Conservation (phyloP, 345 rosid species). For the Pugionium cornutum region DNA sequence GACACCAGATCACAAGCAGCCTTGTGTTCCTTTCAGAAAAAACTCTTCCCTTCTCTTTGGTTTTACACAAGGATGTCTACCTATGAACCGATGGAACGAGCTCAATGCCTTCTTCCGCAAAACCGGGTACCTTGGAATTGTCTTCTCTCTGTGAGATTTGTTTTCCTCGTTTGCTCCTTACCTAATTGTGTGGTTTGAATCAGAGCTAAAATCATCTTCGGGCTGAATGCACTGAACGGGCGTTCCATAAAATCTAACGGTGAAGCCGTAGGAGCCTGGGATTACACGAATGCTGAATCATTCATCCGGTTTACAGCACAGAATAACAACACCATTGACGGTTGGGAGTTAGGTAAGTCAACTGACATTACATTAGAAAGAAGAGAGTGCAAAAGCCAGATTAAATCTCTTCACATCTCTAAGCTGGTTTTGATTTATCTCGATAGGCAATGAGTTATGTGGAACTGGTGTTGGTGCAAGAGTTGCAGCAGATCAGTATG, state of each 20-base stretch:
- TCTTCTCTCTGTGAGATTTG: constrained; percentile 6
- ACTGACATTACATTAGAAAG: not conserved
- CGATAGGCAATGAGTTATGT: constrained; percentile 81
- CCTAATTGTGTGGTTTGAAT: constrained; percentile 6
- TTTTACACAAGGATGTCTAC: constrained; percentile 64
- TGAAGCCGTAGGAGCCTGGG: constrained; percentile 68
- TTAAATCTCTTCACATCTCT: not conserved
- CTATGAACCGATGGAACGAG: constrained; percentile 70
- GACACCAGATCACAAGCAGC: constrained; percentile 36
- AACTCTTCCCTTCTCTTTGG: constrained; percentile 53
- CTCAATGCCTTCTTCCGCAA: constrained; percentile 53
- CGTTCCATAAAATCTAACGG: constrained; percentile 47
- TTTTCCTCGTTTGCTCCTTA: not conserved
- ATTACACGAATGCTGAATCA: constrained; percentile 71
- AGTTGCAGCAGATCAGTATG: constrained; percentile 74
- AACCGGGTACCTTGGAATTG: constrained; percentile 48
- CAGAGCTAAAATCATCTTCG: constrained; percentile 77
- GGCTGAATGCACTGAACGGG: constrained; percentile 73
- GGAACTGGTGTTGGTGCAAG: constrained; percentile 78
- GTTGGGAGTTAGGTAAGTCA: constrained; percentile 86
- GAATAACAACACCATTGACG: constrained; percentile 54
- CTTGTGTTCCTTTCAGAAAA: constrained; percentile 48
- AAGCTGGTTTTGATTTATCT: constrained; percentile 4
- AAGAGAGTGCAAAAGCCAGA: not conserved
- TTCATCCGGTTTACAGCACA: constrained; percentile 58